Conservation (phyloP, 2,329 filamentous ascomycete genomes). For the Anisogramma anomala region DNA sequence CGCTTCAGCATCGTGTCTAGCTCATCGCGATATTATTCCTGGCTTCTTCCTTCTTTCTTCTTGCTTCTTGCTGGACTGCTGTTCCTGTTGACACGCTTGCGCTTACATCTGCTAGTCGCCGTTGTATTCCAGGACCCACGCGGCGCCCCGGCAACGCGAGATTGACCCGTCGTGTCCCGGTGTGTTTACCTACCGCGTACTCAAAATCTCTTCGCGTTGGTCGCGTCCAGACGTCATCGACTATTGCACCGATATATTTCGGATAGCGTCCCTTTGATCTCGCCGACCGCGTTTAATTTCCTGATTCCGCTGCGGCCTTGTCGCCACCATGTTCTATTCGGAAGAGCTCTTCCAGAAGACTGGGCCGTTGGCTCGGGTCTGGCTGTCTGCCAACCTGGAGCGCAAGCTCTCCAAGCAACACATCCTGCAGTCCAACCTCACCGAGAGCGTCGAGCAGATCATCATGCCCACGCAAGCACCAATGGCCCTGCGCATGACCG, state of each 20-base stretch:
- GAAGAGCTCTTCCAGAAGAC: slow-evolving; percentile 93
- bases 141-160: slow-evolving; percentile 9
- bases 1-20: slow-evolving; percentile 4
- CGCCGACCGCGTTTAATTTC: background rate
- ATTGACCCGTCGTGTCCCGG: slow-evolving; percentile 5
- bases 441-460: slow-evolving; percentile 89
- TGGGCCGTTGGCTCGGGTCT: slow-evolving; percentile 91
- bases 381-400: slow-evolving; percentile 95
- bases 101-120: slow-evolving; percentile 3
- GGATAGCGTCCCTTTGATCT: background rate
- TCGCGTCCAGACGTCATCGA: slow-evolving; percentile 9
- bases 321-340: slow-evolving; percentile 79
- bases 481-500: slow-evolving; percentile 86
- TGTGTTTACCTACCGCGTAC: slow-evolving; percentile 10
- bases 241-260: background rate
- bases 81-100: slow-evolving; percentile 4
- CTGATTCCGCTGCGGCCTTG: slow-evolving; percentile 6
- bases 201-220: slow-evolving; percentile 5
- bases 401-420: slow-evolving; percentile 97
- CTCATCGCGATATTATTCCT: slow-evolving; percentile 1
- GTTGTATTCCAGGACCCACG: slow-evolving; percentile 7
- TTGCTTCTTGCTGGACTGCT: background rate
- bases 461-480: slow-evolving; percentile 86
- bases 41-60: no score
- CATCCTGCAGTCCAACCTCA: slow-evolving; percentile 86